Percentiles rank a stretch among this genome's conserved stretches.
Conservation (phyloP, 305 asterid species). For the Solanum hybrid region DNA sequence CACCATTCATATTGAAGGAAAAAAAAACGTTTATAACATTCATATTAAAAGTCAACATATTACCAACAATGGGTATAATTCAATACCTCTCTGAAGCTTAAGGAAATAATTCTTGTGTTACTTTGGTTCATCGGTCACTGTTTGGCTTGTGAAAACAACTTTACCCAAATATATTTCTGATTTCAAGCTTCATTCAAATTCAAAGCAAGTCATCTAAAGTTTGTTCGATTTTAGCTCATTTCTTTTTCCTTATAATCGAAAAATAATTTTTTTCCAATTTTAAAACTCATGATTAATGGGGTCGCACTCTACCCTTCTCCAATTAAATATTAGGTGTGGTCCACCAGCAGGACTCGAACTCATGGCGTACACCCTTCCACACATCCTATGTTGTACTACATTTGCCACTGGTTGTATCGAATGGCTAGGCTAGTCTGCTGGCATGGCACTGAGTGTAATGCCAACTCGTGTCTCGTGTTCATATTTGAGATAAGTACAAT, state of each 20-base stretch:
- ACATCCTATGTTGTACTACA: neutral
- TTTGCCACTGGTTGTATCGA: neutral
- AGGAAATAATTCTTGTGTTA: neutral
- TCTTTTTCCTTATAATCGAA: neutral
- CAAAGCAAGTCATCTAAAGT: neutral
- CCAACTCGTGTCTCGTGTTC: neutral
- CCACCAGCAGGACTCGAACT: neutral
- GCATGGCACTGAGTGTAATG: neutral
- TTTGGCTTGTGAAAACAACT: neutral
- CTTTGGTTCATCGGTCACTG: neutral
- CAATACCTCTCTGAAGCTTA: neutral
- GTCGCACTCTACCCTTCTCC: neutral
- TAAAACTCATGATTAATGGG: neutral
- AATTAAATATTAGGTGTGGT: neutral
- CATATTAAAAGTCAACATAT: neutral
- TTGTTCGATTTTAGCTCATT: neutral
- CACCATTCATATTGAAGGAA: neutral
- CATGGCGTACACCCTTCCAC: neutral
- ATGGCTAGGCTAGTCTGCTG: neutral
- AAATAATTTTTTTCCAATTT: neutral
- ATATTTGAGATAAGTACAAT: neutral
- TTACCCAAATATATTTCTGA: neutral
- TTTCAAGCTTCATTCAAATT: neutral
- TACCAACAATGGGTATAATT: neutral
- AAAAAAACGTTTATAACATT: neutral